Percentiles rank a stretch among this genome's conserved stretches.
Conservation (phyloP, 345 rosid genomes). For the Citrus sp. region DNA sequence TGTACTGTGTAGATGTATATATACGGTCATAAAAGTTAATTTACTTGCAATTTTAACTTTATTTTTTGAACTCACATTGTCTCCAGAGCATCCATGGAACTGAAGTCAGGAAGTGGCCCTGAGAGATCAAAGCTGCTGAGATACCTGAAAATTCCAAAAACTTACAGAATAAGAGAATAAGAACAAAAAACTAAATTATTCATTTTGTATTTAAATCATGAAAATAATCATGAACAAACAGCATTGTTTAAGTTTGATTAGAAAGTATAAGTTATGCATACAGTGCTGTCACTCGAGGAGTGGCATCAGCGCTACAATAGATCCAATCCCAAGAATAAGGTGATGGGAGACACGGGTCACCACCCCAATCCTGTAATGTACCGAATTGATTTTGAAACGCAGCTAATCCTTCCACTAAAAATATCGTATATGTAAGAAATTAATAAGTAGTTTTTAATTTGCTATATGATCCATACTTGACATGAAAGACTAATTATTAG, state of each 20-base stretch:
- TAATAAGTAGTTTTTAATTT: background rate
- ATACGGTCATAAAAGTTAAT: no score
- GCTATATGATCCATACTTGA: no score
- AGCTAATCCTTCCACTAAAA: slow-evolving; percentile 32
- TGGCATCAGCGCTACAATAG: slow-evolving; percentile 28
- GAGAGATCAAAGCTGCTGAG: slow-evolving; percentile 30
- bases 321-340: slow-evolving; percentile 48
- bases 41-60: background rate
- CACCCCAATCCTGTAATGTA: slow-evolving; percentile 28
- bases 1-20: no score
- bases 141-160: slow-evolving; percentile 25
- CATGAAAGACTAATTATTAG: no score
- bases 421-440: background rate
- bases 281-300: slow-evolving; percentile 44
- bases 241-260: no score
- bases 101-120: slow-evolving; percentile 45
- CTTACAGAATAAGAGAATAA: background rate
- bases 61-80: slow-evolving; percentile 27
- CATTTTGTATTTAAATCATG: no score
- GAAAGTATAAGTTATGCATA: background rate
- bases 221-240: background rate
- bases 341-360: slow-evolving; percentile 54
- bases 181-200: no score
- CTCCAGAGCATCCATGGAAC: slow-evolving; percentile 43
- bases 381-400: slow-evolving; percentile 13